Conservation (phyloP, 371 early-diverging fungal species). For the Batkoa obscura region DNA sequence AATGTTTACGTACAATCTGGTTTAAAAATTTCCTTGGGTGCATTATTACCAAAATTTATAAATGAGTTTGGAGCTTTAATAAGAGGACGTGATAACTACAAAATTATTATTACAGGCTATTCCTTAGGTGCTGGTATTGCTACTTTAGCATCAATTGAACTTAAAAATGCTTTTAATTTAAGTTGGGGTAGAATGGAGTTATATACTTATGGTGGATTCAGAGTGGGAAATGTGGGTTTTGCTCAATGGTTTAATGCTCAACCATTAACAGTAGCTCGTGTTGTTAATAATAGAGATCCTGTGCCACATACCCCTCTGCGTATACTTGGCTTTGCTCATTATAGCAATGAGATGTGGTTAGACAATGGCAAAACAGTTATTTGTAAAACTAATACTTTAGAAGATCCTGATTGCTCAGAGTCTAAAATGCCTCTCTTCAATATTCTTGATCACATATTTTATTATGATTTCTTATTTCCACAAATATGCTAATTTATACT, state of each 20-base stretch:
- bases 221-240: conserved; percentile 6
- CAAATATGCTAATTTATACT: no score
- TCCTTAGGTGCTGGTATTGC: conserved; percentile 3
- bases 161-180: background rate
- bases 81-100: background rate
- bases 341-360: background rate
- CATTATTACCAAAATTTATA: background rate
- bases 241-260: background rate
- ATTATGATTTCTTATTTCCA: no score
- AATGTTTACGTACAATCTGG: background rate
- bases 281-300: background rate
- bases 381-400: background rate
- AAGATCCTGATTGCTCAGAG: background rate
- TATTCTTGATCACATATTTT: no score
- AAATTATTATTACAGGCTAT: conserved; percentile 1
- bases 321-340: background rate
- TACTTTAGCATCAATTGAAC: background rate
- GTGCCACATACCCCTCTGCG: background rate
- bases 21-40: background rate
- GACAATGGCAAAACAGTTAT: background rate
- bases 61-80: background rate
- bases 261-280: background rate
- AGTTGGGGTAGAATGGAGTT: background rate
- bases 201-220: background rate
- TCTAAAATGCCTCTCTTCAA: no score